Evolutionary conservation across 306 rosid genomes (phyloP).

Genomic region (Cucumis melo): DNA sequence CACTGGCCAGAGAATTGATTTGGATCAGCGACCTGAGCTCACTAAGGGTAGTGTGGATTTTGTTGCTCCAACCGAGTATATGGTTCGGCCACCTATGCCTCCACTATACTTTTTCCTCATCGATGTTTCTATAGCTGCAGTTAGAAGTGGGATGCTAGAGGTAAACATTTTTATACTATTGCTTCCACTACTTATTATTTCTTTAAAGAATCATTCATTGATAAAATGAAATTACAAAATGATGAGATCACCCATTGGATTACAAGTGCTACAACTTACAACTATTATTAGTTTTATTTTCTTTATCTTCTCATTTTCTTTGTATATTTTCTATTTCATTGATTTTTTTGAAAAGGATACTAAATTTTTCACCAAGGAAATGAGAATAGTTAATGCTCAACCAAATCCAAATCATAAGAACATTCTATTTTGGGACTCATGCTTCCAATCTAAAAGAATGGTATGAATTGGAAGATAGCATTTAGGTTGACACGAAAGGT

Average conservation of each 20-base stretch:
- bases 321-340: background rate
- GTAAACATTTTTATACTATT: conserved; percentile 22
- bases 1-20: conserved; percentile 78
- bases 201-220: background rate
- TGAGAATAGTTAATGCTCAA: too few relatives aligned
- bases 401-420: too few relatives aligned
- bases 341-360: background rate
- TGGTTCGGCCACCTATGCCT: conserved; percentile 99
- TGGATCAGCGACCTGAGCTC: conserved; percentile 89
- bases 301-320: background rate
- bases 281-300: background rate
- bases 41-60: conserved; percentile 83
- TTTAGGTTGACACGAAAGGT: background rate
- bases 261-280: too few relatives aligned
- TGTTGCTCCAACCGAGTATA: conserved; percentile 98
- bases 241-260: too few relatives aligned
- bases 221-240: too few relatives aligned
- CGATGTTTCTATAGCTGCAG: conserved; percentile 84
- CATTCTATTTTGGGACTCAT: too few relatives aligned
- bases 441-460: background rate
- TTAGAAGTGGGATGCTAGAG: conserved; percentile 99
- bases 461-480: background rate
- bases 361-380: too few relatives aligned
- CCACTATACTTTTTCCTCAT: conserved; percentile 95
- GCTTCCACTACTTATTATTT: background rate